Evolutionary conservation across 352 stramenopile genomes (phyloP), one percentile per base, ranked within the genome.

Genomic region (Globisporangium rhizosaccharum): DNA sequence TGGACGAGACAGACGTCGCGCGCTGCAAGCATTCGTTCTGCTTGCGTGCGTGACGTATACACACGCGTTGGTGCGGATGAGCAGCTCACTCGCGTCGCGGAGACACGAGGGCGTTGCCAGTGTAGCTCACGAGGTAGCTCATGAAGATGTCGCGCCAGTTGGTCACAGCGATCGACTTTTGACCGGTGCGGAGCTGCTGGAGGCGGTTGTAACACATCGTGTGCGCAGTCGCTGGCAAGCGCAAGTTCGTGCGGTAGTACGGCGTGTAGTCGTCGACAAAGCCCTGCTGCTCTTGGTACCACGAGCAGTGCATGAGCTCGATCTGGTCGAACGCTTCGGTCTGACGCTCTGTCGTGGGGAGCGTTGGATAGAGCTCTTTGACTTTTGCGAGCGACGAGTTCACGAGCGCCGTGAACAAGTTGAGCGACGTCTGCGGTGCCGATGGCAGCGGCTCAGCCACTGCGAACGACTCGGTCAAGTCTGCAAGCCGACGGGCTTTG

Each of bases 221-320:
- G 51, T 75, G 68, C 11, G 48, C 23, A 1, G 51, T 66, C 8
- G 33, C 33, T 0, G 75, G 67, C 1, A 81, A 30, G 4, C 65
- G 51, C 50, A 79, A 75, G 25, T 71, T 76, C 14, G 39, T 23
- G 4, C 68, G 66, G 53, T 78, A 85, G n/a, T 67, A 65, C 1
- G 55, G 1, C 11, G 48, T 68, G 28, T 80, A 73, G 23, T 87
- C 72, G 57, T 87, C 74, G 1, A 87, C 68, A 7, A 23, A 30
- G 15, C 67, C 62, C 18, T 76, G 67, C n/a, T 57, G 56, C 4
- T 79, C 54, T 30, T 79, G 33, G 57, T 84, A 82, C 68, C 72
- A 82, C 26, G 76, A 54, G 52, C 79, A 90, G 55, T 86, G 69
- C 61, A 84, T 71, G 18, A 75, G 66, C 61, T 81, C 67, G 9